These are phyloP conservation scores for Phytophthora pistaciae DNA, from an alignment of 352 stramenopile genomes.

Conservation along the genomic window DNA sequence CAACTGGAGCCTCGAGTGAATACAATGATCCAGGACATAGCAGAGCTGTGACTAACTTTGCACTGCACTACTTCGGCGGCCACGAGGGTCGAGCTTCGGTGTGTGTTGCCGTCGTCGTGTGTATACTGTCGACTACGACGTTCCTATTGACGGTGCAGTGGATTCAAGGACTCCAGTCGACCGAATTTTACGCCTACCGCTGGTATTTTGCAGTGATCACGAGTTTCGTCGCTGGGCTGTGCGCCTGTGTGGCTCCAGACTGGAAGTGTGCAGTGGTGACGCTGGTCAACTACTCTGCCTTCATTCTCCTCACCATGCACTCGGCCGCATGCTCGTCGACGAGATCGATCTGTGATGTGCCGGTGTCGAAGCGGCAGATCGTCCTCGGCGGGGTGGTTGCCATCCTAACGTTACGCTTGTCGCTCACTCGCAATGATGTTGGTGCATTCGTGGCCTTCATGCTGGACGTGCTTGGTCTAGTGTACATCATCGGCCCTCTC, in stretches of 20 bases:
- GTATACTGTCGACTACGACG: not conserved
- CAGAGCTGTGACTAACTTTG: conserved; percentile 6
- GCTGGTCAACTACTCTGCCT: conserved; percentile 37
- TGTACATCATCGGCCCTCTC: conserved; percentile 53
- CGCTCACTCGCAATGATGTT: conserved; percentile 3
- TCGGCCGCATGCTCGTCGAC: conserved; percentile 35
- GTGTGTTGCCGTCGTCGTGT: not conserved
- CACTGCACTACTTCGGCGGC: conserved; percentile 3
- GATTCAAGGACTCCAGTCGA: conserved; percentile 6
- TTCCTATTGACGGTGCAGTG: conserved; percentile 4
- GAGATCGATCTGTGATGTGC: not conserved
- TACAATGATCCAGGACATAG: not conserved
- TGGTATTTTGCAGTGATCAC: conserved; percentile 34
- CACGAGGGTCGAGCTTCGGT: not conserved
- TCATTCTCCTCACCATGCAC: conserved; percentile 45
- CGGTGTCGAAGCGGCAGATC: conserved; percentile 7
- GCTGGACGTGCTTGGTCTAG: conserved; percentile 49
- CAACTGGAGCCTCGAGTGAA: not conserved
- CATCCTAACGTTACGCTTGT: conserved; percentile 40
- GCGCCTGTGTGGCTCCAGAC: conserved; percentile 43
- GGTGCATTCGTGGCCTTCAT: conserved; percentile 38
- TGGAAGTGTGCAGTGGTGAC: conserved; percentile 40
- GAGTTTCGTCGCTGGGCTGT: conserved; percentile 32
- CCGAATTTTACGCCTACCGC: conserved; percentile 44
- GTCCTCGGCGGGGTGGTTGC: conserved; percentile 29